phyloP scores from a whole-genome alignment of 371 early-diverging fungal genomes.

The Phascolomyces articulosus region DNA sequence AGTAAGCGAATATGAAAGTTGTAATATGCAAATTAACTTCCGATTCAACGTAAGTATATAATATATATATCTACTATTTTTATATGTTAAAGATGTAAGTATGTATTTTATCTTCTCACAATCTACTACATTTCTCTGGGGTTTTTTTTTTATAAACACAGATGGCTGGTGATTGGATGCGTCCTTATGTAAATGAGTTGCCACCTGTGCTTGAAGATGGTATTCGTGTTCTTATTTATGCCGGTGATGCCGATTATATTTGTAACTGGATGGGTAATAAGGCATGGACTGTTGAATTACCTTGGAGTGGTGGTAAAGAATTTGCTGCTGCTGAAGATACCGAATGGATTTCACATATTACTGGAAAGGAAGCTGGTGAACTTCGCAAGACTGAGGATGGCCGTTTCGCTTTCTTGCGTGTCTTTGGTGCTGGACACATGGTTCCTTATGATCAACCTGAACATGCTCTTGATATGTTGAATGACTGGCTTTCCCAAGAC shows the following conservation, averaged over 20 bases:
- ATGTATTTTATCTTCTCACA: constrained; percentile 55
- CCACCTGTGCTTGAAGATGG: constrained; percentile 80
- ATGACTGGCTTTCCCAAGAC: constrained; percentile 54
- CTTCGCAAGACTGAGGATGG: constrained; percentile 58
- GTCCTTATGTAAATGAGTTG: constrained; percentile 73
- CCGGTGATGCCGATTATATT: constrained; percentile 81
- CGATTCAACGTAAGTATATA: constrained; percentile 42
- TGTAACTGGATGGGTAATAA: constrained; percentile 95
- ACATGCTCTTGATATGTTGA: constrained; percentile 61
- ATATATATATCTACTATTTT: no score
- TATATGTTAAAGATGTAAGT: constrained; percentile 59
- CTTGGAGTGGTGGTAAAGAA: constrained; percentile 75
- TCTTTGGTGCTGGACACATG: constrained; percentile 94
- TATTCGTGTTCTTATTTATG: constrained; percentile 84
- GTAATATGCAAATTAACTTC: constrained; percentile 72
- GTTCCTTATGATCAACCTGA: constrained; percentile 64
- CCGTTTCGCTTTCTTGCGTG: constrained; percentile 81
- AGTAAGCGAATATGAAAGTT: constrained; percentile 67
- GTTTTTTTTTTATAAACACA: no score
- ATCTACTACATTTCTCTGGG: no score
- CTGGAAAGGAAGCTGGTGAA: constrained; percentile 67
- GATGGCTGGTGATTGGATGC: constrained; percentile 88
- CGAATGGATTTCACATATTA: constrained; percentile 36
- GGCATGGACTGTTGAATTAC: constrained; percentile 81
- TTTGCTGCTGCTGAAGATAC: constrained; percentile 63